Base-by-base conservation (phyloP, 2,329 filamentous ascomycete species). In the Cercospora sp. region DNA sequence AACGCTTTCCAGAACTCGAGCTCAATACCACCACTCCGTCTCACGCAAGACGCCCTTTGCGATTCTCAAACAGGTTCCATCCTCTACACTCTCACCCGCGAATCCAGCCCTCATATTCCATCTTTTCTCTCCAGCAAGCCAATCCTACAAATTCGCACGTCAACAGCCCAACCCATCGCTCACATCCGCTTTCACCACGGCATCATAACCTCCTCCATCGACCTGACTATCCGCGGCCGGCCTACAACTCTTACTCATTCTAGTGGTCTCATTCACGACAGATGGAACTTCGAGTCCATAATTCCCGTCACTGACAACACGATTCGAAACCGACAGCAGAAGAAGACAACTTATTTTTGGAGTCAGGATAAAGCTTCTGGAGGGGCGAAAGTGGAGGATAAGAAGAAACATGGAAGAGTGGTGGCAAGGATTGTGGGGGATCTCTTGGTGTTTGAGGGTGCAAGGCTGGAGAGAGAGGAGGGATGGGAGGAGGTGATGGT, bases 381-480 rank as follows among this genome's bases (percentile, higher is more conserved):
- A 20, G 69, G 69, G 6, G 68, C 70, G 10, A 63, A 71, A 20
- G 63, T 75, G 18, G 69, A 70, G 16, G 70, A 74, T 55, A 55
- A 63, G 20, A 72, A 71, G 68, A 71, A 72, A 45, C 30, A 68
- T 20, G 69, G 68, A 12, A 64, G 48, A 3, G 42, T 69, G 8
- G 31, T 74, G 53, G 74, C 74, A 16, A 67, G 72, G n/a, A 68
- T 75, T 55, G 68, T 70, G 30, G 70, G 69, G 1, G 67, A 73
- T 59, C 20, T 71, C 5, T 63, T 75, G 12, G 68, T 58, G 8
- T 75, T 73, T 23, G 71, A 73, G 65, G 60, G 59, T 4, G 63
- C 60, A 13, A 64, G 70, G 4, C 33, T 75, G 28, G 67, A 68
- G 28, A 48, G 58, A 16, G 20, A 55, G n/a, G 71, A 65, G 40